These are phyloP conservation scores for Fusarium ramigenum DNA, from an alignment of 2,329 filamentous ascomycete genomes.

Conservation along the genomic window DNA sequence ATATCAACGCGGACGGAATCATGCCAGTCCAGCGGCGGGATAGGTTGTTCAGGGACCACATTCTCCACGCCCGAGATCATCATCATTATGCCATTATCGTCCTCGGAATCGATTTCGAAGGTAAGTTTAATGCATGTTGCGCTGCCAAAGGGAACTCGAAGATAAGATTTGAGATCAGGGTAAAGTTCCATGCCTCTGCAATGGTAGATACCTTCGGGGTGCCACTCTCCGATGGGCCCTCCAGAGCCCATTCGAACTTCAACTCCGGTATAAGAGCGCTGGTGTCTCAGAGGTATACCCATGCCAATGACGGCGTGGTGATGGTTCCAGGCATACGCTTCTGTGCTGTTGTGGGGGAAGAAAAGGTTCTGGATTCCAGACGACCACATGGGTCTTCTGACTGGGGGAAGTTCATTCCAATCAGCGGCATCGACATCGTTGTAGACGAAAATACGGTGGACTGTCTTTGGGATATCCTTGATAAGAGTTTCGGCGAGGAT, in stretches of 20 bases:
- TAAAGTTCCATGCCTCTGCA: slow-evolving; percentile 6
- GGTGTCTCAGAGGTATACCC: not conserved
- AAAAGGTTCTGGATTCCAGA: slow-evolving; percentile 15
- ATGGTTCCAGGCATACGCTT: slow-evolving; percentile 1
- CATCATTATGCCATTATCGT: not conserved
- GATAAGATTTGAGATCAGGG: not conserved
- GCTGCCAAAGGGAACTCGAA: slow-evolving; percentile 8
- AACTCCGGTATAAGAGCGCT: not conserved
- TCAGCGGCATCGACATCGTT: slow-evolving; percentile 5
- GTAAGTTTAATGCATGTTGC: slow-evolving; percentile 21
- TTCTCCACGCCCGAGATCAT: not conserved
- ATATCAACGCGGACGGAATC: slow-evolving; percentile 35
- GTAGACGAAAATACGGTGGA: slow-evolving; percentile 12
- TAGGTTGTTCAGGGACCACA: not conserved
- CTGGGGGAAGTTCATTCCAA: not conserved
- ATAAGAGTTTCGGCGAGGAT: slow-evolving; percentile 18
- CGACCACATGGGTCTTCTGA: slow-evolving; percentile 7
- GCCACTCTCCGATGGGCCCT: slow-evolving; percentile 4
- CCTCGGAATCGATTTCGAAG: not conserved
- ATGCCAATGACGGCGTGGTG: slow-evolving; percentile 12
- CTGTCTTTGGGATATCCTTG: slow-evolving; percentile 15
- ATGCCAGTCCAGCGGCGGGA: not conserved
- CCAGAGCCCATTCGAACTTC: slow-evolving; percentile 16
- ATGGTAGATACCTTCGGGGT: not conserved
- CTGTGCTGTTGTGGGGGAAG: not conserved